These are phyloP conservation scores for Auriscalpium vulgare DNA, from an alignment of 768 basidiomycete genomes.

Conservation along the genomic window DNA sequence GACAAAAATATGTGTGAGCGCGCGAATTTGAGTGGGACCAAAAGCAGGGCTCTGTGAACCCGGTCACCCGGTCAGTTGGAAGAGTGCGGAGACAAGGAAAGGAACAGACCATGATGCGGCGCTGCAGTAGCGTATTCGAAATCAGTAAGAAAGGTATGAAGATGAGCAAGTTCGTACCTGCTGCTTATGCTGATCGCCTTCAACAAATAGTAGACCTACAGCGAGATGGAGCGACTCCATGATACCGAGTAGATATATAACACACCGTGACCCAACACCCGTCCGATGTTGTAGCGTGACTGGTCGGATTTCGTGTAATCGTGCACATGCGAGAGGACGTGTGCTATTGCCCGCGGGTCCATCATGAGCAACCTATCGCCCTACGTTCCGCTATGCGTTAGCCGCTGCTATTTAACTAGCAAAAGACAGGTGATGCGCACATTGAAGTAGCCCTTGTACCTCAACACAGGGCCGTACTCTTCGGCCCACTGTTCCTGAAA, in stretches of 20 bases:
- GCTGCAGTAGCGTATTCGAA: background rate
- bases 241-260: background rate
- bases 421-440: background rate
- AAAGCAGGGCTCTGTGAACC: slow-evolving; percentile 1
- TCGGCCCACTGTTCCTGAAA: background rate
- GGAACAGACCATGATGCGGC: background rate
- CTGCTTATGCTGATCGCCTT: slow-evolving; percentile 2
- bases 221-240: background rate
- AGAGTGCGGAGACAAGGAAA: too few relatives aligned
- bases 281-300: background rate
- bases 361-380: background rate
- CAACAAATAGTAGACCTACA: background rate
- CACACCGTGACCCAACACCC: slow-evolving; percentile 1
- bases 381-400: background rate
- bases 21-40: slow-evolving; percentile 1
- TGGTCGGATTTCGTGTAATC: background rate
- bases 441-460: background rate
- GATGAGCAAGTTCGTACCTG: background rate
- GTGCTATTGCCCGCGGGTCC: background rate
- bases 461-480: background rate
- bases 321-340: background rate
- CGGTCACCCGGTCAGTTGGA: too few relatives aligned
- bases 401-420: too few relatives aligned
- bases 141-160: too few relatives aligned
- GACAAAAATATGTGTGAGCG: slow-evolving; percentile 1